phyloP scores from a whole-genome alignment of 768 basidiomycete species.

The Mycena capillaripes region DNA sequence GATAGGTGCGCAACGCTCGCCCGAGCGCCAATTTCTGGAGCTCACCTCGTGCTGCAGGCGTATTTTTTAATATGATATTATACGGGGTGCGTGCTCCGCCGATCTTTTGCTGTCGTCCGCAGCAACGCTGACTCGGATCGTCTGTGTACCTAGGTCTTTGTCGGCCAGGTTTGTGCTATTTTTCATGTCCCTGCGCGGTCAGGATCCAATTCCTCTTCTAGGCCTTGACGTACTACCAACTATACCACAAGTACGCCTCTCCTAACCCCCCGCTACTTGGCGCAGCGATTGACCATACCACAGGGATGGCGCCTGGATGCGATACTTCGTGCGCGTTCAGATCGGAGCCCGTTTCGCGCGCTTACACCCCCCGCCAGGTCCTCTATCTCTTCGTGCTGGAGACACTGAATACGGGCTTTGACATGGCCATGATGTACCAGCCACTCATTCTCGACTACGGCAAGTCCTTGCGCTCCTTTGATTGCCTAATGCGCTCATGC shows the following conservation, averaged over 20 bases:
- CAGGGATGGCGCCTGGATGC: conserved; percentile 20
- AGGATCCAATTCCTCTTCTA: not conserved
- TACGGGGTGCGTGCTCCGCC: conserved; percentile 28
- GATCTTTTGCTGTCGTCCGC: not conserved
- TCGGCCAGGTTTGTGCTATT: not conserved
- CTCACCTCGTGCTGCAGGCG: not conserved
- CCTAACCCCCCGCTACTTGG: too few species aligned
- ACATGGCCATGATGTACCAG: conserved; percentile 55
- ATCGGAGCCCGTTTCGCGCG: not conserved
- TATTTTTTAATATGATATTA: conserved; percentile 30
- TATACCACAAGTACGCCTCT: not conserved
- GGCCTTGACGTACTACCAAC: conserved; percentile 14
- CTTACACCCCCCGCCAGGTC: conserved; percentile 1
- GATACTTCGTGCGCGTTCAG: conserved; percentile 3
- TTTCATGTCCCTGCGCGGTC: not conserved
- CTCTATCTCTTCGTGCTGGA: conserved; percentile 43
- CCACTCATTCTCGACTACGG: conserved; percentile 55
- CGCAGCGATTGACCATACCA: not conserved
- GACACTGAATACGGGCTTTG: conserved; percentile 51
- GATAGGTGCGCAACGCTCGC: not conserved
- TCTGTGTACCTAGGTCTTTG: not conserved
- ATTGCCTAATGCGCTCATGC: not conserved
- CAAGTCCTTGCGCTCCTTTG: conserved; percentile 16
- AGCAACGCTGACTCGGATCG: not conserved
- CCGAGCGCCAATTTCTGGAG: not conserved